Base-by-base conservation (phyloP, 352 stramenopile genomes). In the Phytophthora quininea region DNA sequence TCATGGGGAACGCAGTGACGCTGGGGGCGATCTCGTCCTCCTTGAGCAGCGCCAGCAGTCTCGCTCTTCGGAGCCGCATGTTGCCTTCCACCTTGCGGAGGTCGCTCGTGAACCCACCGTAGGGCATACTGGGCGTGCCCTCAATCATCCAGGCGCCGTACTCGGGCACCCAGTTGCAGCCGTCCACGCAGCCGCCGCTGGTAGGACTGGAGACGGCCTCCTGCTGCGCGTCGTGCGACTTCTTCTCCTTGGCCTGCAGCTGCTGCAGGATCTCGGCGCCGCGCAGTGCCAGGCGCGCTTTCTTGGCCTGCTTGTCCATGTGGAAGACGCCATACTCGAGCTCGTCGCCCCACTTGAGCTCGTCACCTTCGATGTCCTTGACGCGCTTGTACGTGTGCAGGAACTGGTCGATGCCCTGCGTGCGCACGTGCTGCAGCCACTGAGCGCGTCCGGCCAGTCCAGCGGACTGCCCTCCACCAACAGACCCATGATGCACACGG, bases 121-220 rank as follows among this genome's bases (percentile, higher is more conserved):
- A 99, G 0, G 97, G 97, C 35, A 80, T 82, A 54, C 66, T 89
- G 14, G 98, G 97, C 54, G 97, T 99, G 47, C 96, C 95, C 83
- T 99, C 98, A 24, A 99, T 96, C 98, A 99, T 99, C 97, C 98
- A 99, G 11, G 92, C 88, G 45, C 98, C 98, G 75, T 99, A 99
- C 77, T 99, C 98, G 35, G 98, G 98, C 69, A 99, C 97, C 97
- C 97, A 99, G 62, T 88, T 98, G 79, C 95, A 99, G 12, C 96
- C 97, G 73, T 98, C 95, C 8, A 80, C 77, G 58, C 84, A 77
- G 52, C 19, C 19, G 19, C 19, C 19, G 19, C 19, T 24, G 19
- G 19, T 58, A 5, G 54, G 57, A 49, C 58, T 69, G 3, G 11
- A 51, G 33, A 73, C 63, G 31, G 69, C 49, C 42, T 61, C 58